Evolutionary conservation across 495 filamentous ascomycete species (phyloP), one percentile per base, ranked within the genome.

Genomic region (Neurospora sp.): DNA sequence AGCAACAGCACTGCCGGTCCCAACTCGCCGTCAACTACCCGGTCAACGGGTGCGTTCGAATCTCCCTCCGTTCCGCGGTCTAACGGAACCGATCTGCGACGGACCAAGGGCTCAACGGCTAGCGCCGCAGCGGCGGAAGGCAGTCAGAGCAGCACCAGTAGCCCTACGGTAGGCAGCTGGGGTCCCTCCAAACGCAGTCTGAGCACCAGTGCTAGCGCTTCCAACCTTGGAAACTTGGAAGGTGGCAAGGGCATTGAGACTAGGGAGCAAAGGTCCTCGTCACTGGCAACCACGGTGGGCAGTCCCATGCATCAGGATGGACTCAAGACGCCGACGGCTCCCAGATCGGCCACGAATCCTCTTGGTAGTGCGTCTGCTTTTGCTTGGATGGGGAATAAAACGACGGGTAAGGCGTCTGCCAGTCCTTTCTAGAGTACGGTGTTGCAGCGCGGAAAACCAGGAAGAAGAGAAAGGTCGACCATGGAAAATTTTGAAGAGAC

Each of bases 351-450:
- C 42, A 80, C 90, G 31, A 98, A 98, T 79, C 94, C 96, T 4
- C 86, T 98, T 46, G 96, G 96, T 12, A 91, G 92, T 42, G 96
- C 92, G n/a, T 95, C 93, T 35, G 96, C 96, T 16, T 99, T 99
- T 84, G 88, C 92, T n/a, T 99, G 94, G 94, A 89, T 98, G 54
- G 54, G 54, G 3, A 66, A 37, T 10, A 66, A 66, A 35, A 31
- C 54, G 27, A 27, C 54, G 54, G 54, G 54, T 37, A 66, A 66
- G 54, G 54, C 54, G 54, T 66, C 54, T 66, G 54, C 54, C 27
- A 66, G 54, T 18, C 54, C 54, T 3, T 37, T 66, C 14, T 66
- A 66, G 54, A 66, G 27, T 35, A 16, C 14, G 12, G 3, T 35
- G 6, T 35, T 31, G 54, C 27, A 18, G 12, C 54, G 23, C 54